Base-by-base conservation (phyloP, 306 rosid species). In the Malus orientalis region DNA sequence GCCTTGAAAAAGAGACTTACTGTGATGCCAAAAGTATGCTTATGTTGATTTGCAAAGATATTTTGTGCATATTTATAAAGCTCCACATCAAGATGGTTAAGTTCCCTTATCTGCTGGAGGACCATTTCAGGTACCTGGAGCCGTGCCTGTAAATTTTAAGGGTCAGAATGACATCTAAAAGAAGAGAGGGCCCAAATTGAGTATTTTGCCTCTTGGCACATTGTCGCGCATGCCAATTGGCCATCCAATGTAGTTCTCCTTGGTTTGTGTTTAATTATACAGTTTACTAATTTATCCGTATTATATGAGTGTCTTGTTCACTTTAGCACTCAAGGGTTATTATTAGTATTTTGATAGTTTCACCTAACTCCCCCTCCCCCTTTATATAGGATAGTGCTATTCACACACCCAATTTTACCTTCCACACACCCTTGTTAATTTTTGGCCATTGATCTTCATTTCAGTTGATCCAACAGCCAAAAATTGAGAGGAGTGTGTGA, bases 31-130 rank as follows among this genome's bases (percentile, higher is more conserved):
- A 79, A 73, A 33, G 81, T 62, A 70, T 54, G 80, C 80, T 67
- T 82, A 60, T 86, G 97, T 74, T 85, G 91, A 78, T 78, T 89
- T 78, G 80, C 63, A 83, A 89, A 95, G 76, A 92, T 81, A 67
- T 71, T 71, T 71, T 86, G 85, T 0, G 98, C 99, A 78, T 96
- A 77, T 77, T 87, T 81, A 59, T 91, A 92, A 59, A 96, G 96
- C 79, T 96, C 93, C 74, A 96, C 18, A 83, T 96, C 99, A 81
- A 96, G 98, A 85, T 88, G 77, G 70, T 96, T 96, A 79, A 91
- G 90, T 59, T 86, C 84, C 67, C 80, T 81, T 67, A 96, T 86
- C 85, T 86, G 86, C 84, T 77, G 78, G 71, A 91, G 90, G 81
- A 92, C 84, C 65, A 30, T 82, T 74, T 89, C 85, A 33, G 92